Base-by-base conservation (phyloP, 495 filamentous ascomycete genomes). In the Massariosphaeria phaeospora region DNA sequence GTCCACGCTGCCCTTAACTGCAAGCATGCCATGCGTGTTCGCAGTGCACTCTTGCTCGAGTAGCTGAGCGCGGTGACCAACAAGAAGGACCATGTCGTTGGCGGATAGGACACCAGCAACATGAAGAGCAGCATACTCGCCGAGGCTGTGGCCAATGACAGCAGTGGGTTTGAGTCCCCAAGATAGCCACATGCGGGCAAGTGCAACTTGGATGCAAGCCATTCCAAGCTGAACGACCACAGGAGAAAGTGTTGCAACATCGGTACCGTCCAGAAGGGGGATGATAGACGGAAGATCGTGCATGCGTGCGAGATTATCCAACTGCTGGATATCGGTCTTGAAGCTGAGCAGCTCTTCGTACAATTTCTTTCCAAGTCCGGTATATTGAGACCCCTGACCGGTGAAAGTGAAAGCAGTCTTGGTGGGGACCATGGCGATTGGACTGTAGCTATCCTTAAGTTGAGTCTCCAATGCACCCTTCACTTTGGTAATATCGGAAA, bases 81-180 rank as follows among this genome's bases (percentile, higher is more conserved):
- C 85, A 7, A 95, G 76, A 61, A 84, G 88, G 61, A 96, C 82
- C 23, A 85, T 83, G 63, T 95, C 89, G 57, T 79, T 81, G 26
- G 80, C 84, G 8, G 84, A 86, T 9, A 96, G 70, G 12, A 95
- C 83, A 45, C 88, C 90, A 15, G 89, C 82, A 29, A 84, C 82
- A 62, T 91, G 78, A 1, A 95, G 73, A 13, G 91, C 90, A 40
- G 90, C 88, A 70, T 91, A 95, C 67, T 96, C 90, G 52, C 90
- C 90, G 11, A 83, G 62, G 66, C 88, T 94, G 72, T 96, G 91
- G 20, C 91, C 91, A 30, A 95, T 73, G 2, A 95, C 87, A 33
- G 82, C 84, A 45, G 78, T 74, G 17, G 90, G 90, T 20, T 69
- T 79, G 52, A 94, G 76, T 30, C 87, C 90, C 78, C 88, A 84